A percentile compares a stretch with the other conserved stretches of the same genome.
phyloP scores from a whole-genome alignment of 495 filamentous ascomycete species.

The Aspergillus homomorphus region DNA sequence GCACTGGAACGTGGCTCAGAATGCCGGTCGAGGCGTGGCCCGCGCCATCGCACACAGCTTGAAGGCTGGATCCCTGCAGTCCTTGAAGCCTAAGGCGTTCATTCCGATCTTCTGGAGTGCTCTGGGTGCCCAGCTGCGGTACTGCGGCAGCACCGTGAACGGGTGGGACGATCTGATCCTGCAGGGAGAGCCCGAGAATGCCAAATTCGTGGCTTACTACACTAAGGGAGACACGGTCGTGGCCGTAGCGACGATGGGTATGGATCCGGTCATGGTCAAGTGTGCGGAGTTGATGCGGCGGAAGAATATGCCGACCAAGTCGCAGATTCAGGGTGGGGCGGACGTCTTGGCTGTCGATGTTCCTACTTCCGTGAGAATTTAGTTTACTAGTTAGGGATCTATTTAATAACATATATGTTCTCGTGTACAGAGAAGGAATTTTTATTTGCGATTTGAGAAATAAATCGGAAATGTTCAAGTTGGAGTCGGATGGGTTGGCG shows the following conservation, averaged over 20 bases:
- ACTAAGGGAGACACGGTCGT: slow-evolving; percentile 83
- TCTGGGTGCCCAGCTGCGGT: slow-evolving; percentile 80
- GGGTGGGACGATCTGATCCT: slow-evolving; percentile 85
- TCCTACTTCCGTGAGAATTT: slow-evolving; percentile 34
- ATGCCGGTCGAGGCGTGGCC: slow-evolving; percentile 76
- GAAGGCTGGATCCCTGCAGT: slow-evolving; percentile 24
- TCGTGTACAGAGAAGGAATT: too few species aligned
- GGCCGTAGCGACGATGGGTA: slow-evolving; percentile 85
- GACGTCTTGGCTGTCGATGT: slow-evolving; percentile 66
- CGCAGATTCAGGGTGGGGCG: slow-evolving; percentile 66
- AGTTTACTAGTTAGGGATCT: not conserved
- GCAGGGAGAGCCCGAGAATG: slow-evolving; percentile 71
- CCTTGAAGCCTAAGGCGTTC: slow-evolving; percentile 63
- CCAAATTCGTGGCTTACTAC: slow-evolving; percentile 87
- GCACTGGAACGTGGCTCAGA: slow-evolving; percentile 98
- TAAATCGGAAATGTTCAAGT: too few species aligned
- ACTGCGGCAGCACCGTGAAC: slow-evolving; percentile 78
- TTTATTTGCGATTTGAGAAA: too few species aligned
- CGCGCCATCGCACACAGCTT: slow-evolving; percentile 61
- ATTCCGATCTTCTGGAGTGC: slow-evolving; percentile 97
- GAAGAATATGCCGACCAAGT: slow-evolving; percentile 77
- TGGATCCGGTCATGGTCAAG: slow-evolving; percentile 84
- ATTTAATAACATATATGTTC: not conserved
- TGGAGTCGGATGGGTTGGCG: too few species aligned
- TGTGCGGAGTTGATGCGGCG: slow-evolving; percentile 81